phyloP scores from a whole-genome alignment of 768 basidiomycete genomes.

The Clitopilus passeckerianus region DNA sequence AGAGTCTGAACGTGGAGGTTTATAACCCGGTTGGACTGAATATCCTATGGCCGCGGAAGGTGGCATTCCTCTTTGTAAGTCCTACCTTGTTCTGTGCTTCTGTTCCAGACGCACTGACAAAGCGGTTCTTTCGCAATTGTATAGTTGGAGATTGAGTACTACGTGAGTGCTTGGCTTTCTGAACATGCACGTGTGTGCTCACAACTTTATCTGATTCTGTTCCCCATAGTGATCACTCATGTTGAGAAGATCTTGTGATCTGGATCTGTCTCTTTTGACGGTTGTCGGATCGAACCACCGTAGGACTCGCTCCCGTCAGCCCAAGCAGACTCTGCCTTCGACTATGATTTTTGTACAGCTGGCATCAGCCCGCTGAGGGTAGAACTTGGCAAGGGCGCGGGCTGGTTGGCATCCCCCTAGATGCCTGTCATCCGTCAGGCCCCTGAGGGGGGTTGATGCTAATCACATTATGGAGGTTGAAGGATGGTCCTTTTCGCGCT shows the following conservation, averaged over 20 bases:
- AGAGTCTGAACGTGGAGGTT: conserved; percentile 61
- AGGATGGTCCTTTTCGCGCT: no score
- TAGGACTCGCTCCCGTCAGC: background rate
- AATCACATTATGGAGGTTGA: background rate
- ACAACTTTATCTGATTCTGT: background rate
- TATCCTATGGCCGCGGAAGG: conserved; percentile 77
- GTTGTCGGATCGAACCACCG: background rate
- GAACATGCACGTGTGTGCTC: background rate
- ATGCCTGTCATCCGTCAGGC: background rate
- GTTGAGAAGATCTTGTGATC: background rate
- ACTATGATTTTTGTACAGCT: background rate
- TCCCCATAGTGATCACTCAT: background rate
- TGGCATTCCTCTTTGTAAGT: conserved; percentile 92
- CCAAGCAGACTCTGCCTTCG: background rate
- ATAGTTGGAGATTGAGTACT: conserved; percentile 95
- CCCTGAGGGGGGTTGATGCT: background rate
- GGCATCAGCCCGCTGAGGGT: background rate
- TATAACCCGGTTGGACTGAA: conserved; percentile 88
- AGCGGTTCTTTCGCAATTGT: background rate
- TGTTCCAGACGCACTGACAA: background rate
- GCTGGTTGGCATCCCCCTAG: background rate
- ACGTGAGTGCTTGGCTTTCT: conserved; percentile 43
- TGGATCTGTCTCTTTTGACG: background rate
- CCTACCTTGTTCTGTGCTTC: conserved; percentile 3
- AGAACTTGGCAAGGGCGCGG: no score